Percentiles rank a stretch among this genome's conserved stretches.
Conservation (phyloP, 148 eudicot genomes). For the Fagopyrum tataricum region DNA sequence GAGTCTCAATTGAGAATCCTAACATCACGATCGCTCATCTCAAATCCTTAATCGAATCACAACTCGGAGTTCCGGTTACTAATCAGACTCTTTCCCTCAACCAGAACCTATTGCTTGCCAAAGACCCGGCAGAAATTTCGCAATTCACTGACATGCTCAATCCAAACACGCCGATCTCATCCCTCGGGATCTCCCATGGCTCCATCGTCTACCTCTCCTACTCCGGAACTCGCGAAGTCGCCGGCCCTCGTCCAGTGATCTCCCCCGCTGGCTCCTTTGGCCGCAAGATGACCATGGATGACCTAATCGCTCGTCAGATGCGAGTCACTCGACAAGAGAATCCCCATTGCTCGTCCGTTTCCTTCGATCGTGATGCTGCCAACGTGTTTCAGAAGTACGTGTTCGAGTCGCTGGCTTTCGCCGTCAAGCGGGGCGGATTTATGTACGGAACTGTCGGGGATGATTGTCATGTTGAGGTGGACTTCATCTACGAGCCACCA, state of each 20-base stretch:
- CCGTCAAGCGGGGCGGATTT: constrained; percentile 72
- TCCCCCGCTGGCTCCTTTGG: constrained; percentile 81
- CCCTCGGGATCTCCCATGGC: constrained; percentile 51
- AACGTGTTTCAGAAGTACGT: constrained; percentile 82
- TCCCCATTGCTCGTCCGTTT: constrained; percentile 69
- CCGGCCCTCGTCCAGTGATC: constrained; percentile 27
- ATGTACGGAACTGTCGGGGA: constrained; percentile 84
- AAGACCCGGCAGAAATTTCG: constrained; percentile 42
- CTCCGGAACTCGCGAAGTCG: constrained; percentile 59
- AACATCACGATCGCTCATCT: constrained; percentile 50
- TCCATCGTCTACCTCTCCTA: constrained; percentile 51
- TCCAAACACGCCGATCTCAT: constrained; percentile 35
- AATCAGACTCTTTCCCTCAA: constrained; percentile 66
- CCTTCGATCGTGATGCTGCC: constrained; percentile 83
- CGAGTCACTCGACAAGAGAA: constrained; percentile 59
- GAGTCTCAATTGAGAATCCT: constrained; percentile 47
- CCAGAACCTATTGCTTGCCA: constrained; percentile 68
- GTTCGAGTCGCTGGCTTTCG: constrained; percentile 65
- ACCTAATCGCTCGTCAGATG: constrained; percentile 86
- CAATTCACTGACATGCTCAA: constrained; percentile 55
- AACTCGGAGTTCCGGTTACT: constrained; percentile 52
- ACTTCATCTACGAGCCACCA: constrained; percentile 92
- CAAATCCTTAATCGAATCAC: constrained; percentile 71
- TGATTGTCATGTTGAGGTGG: constrained; percentile 73
- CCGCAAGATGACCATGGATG: constrained; percentile 91